Base-by-base conservation (phyloP, 2,329 filamentous ascomycete genomes). In the Neofusicoccum kwambonambiense region DNA sequence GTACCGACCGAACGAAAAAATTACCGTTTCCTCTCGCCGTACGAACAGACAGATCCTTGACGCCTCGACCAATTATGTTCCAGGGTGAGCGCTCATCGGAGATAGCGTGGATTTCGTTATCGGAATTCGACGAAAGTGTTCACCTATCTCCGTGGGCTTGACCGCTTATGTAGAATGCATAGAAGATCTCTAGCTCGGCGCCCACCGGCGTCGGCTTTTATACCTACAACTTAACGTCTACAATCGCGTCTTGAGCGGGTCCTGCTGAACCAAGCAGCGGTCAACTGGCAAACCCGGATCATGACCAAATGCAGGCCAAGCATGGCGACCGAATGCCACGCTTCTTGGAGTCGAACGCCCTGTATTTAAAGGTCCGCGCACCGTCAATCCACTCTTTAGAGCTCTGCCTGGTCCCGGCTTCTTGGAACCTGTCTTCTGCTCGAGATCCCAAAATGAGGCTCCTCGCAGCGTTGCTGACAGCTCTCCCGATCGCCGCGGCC, bases 121-220 rank as follows among this genome's bases (percentile, higher is more conserved):
- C 54, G 22, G 27, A 12, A 17, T 12, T 5, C 9, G 31, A 58
- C 54, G 4, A 37, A 45, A 19, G 4, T 17, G 19, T 35, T 15
- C 22, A 27, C 6, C 52, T 22, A 42, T n/a, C 19, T 27, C 27
- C 27, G 27, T 7, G n/a, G 3, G n/a, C 56, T 60, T 42, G 56
- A 15, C 56, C 41, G 41, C 31, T 47, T 13, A 35, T 12, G 56
- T 42, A 37, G 27, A 19, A 35, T 1, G 9, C 31, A 41, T 27
- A 44, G 56, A 47, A 60, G 56, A 60, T 60, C 56, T 15, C 41
- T 9, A 31, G 27, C n/a, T 13, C 56, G 56, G 56, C 42, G 9
- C 9, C 41, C 41, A 27, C 54, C 54, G 54, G 11, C 4, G 22
- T 45, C 39, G 56, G 56, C 42, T 17, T 11, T 9, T 35, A 4